Conservation (phyloP, 768 basidiomycete species). For the Amanita jacksonii region DNA sequence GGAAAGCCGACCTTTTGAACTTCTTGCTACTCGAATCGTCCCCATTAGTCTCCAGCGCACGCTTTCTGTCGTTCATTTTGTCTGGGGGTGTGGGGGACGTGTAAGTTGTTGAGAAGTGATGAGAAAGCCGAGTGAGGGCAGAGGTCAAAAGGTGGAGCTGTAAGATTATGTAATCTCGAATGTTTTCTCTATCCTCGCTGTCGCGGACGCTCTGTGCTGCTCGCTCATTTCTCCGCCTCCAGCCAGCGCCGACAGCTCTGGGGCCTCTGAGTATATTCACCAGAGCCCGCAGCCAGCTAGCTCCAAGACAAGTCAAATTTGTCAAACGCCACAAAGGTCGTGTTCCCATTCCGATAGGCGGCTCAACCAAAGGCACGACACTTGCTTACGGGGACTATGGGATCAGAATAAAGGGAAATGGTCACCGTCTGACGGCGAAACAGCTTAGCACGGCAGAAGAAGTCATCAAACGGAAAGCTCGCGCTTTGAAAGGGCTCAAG, state of each 20-base stretch:
- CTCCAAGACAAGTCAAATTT: slow-evolving; percentile 76
- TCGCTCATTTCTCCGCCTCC: slow-evolving; percentile 11
- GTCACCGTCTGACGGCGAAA: slow-evolving; percentile 77
- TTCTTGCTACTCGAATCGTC: slow-evolving; percentile 46
- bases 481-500: slow-evolving; percentile 80
- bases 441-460: slow-evolving; percentile 83
- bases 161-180: slow-evolving; percentile 13
- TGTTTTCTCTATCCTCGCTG: slow-evolving; percentile 37
- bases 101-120: neutral
- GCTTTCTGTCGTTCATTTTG: slow-evolving; percentile 62
- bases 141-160: too few relatives aligned
- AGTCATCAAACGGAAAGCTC: slow-evolving; percentile 83
- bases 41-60: slow-evolving; percentile 45
- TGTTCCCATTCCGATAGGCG: slow-evolving; percentile 78
- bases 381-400: slow-evolving; percentile 91
- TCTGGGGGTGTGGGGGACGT: slow-evolving; percentile 5
- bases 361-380: slow-evolving; percentile 88
- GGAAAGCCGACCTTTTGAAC: slow-evolving; percentile 57
- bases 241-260: slow-evolving; percentile 18
- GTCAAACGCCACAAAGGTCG: slow-evolving; percentile 87
- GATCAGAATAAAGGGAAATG: slow-evolving; percentile 76
- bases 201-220: slow-evolving; percentile 20
- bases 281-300: slow-evolving; percentile 54
- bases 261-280: slow-evolving; percentile 28
- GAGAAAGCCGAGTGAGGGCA: neutral